phyloP scores from a whole-genome alignment of 768 basidiomycete species.

The Pleurotus djamor region DNA sequence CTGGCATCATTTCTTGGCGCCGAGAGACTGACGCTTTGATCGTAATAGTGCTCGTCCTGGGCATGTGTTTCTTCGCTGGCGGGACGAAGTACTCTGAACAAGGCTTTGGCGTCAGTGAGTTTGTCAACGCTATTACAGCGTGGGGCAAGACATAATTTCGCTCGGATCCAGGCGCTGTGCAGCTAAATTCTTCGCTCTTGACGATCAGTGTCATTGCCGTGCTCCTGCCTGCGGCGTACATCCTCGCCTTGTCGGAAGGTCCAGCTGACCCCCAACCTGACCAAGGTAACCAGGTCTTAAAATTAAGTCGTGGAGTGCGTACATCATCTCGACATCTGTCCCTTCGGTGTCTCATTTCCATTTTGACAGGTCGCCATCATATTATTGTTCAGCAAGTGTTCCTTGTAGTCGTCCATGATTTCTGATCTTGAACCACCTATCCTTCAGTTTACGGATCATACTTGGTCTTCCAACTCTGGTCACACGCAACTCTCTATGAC shows the following conservation, averaged over 20 bases:
- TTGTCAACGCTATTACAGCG: conserved; percentile 25
- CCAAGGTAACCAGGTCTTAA: conserved; percentile 47
- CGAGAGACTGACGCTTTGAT: background rate
- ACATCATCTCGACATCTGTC: background rate
- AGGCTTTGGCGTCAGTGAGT: conserved; percentile 72
- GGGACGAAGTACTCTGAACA: conserved; percentile 78
- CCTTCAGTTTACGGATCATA: conserved; percentile 64
- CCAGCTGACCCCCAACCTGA: conserved; percentile 21
- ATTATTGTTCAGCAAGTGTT: conserved; percentile 63
- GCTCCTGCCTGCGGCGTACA: conserved; percentile 79
- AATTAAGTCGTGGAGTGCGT: conserved; percentile 74
- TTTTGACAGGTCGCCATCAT: conserved; percentile 64
- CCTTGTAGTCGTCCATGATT: background rate
- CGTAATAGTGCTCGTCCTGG: conserved; percentile 67
- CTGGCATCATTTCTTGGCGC: conserved; percentile 5
- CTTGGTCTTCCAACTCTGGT: conserved; percentile 76
- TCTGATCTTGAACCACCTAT: background rate
- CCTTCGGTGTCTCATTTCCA: background rate
- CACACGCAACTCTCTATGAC: conserved; percentile 69
- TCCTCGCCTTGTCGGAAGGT: conserved; percentile 28
- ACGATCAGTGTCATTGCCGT: conserved; percentile 80
- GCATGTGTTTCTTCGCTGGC: conserved; percentile 91
- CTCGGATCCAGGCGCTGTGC: conserved; percentile 45
- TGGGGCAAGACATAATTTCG: background rate
- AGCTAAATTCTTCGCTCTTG: conserved; percentile 73